Evolutionary conservation across 768 basidiomycete genomes (phyloP).

Genomic region (Boletellus ananiceps): DNA sequence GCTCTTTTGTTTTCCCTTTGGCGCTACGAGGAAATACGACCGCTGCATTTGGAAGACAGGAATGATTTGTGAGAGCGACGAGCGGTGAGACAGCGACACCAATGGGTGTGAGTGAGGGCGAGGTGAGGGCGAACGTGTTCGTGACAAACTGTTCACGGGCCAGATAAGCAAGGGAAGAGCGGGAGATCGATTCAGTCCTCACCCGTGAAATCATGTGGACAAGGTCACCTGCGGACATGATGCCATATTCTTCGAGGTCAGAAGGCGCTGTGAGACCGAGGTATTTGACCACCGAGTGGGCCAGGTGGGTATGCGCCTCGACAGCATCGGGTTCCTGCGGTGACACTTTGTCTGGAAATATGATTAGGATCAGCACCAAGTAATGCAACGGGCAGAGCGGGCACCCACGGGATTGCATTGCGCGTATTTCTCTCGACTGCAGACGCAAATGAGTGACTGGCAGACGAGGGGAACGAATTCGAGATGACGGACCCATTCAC

Average conservation of each 20-base stretch:
- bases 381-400: neutral
- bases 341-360: constrained; percentile 50
- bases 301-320: constrained; percentile 63
- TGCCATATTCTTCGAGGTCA: constrained; percentile 54
- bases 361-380: neutral
- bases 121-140: constrained; percentile 86
- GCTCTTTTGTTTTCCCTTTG: constrained; percentile 39
- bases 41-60: constrained; percentile 82
- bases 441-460: neutral
- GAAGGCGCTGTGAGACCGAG: constrained; percentile 54
- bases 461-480: neutral
- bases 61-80: constrained; percentile 82
- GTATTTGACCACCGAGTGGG: constrained; percentile 71
- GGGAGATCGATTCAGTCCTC: constrained; percentile 12
- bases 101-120: constrained; percentile 71
- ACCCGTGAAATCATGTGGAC: constrained; percentile 73
- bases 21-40: constrained; percentile 78
- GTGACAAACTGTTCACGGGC: constrained; percentile 66
- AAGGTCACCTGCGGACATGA: constrained; percentile 56
- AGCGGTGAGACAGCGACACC: constrained; percentile 82
- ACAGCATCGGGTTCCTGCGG: constrained; percentile 42
- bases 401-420: constrained; percentile 72
- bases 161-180: neutral
- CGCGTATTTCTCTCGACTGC: constrained; percentile 60
- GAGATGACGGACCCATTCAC: constrained; percentile 49